phyloP scores from a whole-genome alignment of 1,284 basidiomycete genomes.

The Flammula alnicola region DNA sequence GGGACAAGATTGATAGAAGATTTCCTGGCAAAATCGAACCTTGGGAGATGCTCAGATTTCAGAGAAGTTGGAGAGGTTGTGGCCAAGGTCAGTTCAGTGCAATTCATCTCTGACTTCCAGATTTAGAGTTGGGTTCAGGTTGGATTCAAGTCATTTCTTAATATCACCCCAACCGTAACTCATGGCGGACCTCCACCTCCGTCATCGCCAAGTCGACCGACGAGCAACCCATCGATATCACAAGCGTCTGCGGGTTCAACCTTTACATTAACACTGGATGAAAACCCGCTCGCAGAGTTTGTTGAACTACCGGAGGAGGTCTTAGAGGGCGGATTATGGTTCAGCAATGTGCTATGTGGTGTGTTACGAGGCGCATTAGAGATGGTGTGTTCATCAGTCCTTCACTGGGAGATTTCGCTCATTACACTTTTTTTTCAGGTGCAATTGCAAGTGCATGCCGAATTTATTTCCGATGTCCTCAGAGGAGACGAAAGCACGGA shows the following conservation, averaged over 20 bases:
- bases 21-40: slow-evolving; percentile 88
- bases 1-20: slow-evolving; percentile 97
- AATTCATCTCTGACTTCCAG: not conserved
- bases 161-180: slow-evolving; percentile 85
- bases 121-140: slow-evolving; percentile 57
- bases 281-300: slow-evolving; percentile 97
- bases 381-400: slow-evolving; percentile 74
- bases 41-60: slow-evolving; percentile 90
- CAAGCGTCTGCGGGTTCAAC: slow-evolving; percentile 50
- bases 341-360: slow-evolving; percentile 94
- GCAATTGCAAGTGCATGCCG: slow-evolving; percentile 93
- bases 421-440: slow-evolving; percentile 58
- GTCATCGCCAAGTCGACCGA: slow-evolving; percentile 49
- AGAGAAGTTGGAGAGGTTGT: slow-evolving; percentile 93
- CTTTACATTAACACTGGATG: slow-evolving; percentile 89
- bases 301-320: slow-evolving; percentile 96
- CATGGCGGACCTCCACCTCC: slow-evolving; percentile 61
- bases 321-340: slow-evolving; percentile 92
- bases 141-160: slow-evolving; percentile 98
- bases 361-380: slow-evolving; percentile 93
- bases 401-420: slow-evolving; percentile 16
- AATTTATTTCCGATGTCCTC: slow-evolving; percentile 90
- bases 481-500: slow-evolving; percentile 95
- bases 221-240: slow-evolving; percentile 42
- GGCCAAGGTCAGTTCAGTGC: slow-evolving; percentile 70